Evolutionary conservation across 176 grass and related monocot genomes (phyloP), one percentile per base, ranked within the genome.

Genomic region (Eragrostis curvula): DNA sequence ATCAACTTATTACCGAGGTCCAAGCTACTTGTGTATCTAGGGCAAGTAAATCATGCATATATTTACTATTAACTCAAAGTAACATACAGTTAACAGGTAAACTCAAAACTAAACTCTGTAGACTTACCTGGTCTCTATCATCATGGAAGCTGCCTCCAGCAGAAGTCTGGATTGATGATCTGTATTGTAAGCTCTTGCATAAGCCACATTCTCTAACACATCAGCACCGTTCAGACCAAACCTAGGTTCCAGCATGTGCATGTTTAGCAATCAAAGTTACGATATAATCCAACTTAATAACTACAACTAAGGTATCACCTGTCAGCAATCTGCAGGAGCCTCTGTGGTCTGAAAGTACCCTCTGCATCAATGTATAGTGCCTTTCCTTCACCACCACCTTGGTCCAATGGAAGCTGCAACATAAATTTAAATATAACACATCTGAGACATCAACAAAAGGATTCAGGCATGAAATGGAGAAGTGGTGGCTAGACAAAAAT

Each of bases 341-440:
- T 95, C 76, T 98, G 89, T 64, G 96, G 96, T 82, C 96, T 91
- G 61, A 98, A 98, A 45, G 90, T 98, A 65, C 93, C 96, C 78
- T 98, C 96, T 53, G 90, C 92, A 84, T 98, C 96, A 59, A 98
- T 98, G 79, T 95, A 98, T 69, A 98, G 23, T 71, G 92, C 90
- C 79, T 95, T 98, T 88, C 92, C 92, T 93, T 98, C 96, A 86
- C 90, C 96, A 29, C 90, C 96, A 65, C 96, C 96, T 95, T 98
- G 96, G 82, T 98, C 96, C 71, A 98, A 71, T 66, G 90, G 96
- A 68, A 98, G 90, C 90, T 98, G 68, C 42, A 86, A 87, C 61
- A 48, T 79, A 82, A 87, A 83, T 76, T 36, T 36, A 36, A 36
- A 36, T 36, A 2, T 56, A 41, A 75, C 44, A 70, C 17, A 46